Percentiles rank a stretch among this genome's conserved stretches.
These are phyloP conservation scores for Penicillium longicatenatum DNA, from an alignment of 495 filamentous ascomycete genomes.

Conservation along the genomic window DNA sequence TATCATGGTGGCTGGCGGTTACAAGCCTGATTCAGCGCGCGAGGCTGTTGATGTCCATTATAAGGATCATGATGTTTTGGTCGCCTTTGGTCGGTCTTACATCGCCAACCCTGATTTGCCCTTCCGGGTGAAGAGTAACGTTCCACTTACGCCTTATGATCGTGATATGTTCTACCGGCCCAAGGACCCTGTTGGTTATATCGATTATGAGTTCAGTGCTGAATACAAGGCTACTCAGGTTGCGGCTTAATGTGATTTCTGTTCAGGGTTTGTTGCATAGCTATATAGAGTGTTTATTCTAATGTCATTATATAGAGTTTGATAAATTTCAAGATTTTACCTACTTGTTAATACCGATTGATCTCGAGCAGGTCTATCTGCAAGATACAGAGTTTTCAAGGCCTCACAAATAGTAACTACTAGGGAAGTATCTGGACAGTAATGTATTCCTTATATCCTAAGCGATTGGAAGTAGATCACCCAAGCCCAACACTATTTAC, in stretches of 20 bases:
- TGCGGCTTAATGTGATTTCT: constrained; percentile 13
- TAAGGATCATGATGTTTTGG: constrained; percentile 50
- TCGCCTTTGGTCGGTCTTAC: constrained; percentile 65
- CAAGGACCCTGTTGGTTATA: constrained; percentile 58
- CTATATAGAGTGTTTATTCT: not conserved
- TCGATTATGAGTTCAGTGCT: constrained; percentile 54
- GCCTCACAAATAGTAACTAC: too few relatives aligned
- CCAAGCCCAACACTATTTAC: not conserved
- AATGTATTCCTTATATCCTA: too few relatives aligned
- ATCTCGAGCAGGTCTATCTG: too few relatives aligned
- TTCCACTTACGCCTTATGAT: constrained; percentile 59
- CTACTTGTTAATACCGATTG: not conserved
- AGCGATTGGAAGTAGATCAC: too few relatives aligned
- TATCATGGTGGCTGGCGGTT: constrained; percentile 65
- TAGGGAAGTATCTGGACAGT: too few relatives aligned
- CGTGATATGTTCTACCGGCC: constrained; percentile 58
- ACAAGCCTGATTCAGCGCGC: constrained; percentile 47
- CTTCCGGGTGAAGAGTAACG: constrained; percentile 59
- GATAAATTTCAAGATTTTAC: not conserved
- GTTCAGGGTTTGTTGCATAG: constrained; percentile 15
- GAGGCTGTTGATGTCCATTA: constrained; percentile 56
- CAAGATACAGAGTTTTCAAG: too few relatives aligned
- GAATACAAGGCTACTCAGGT: constrained; percentile 37
- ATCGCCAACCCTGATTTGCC: constrained; percentile 73
- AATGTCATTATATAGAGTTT: not conserved